phyloP scores from a whole-genome alignment of 208 protist species.

The Leishmania turanica region DNA sequence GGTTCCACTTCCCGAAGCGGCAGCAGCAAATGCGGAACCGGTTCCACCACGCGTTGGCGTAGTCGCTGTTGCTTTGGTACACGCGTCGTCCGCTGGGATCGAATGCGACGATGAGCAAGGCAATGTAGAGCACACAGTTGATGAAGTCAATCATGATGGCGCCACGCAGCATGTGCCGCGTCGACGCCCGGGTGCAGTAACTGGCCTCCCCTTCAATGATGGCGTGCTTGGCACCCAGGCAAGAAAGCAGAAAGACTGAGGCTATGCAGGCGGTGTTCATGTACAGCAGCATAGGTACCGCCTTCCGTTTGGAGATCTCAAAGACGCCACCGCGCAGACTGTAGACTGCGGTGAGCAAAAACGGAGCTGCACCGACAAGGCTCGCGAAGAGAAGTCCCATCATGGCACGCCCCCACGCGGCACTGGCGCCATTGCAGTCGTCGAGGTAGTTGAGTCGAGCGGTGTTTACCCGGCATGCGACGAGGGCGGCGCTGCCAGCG shows the following conservation, averaged over 20 bases:
- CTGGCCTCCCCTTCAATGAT: slow-evolving; percentile 39
- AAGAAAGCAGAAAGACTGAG: slow-evolving; percentile 31
- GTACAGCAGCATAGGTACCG: slow-evolving; percentile 67
- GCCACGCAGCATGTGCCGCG: slow-evolving; percentile 34
- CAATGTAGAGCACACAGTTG: slow-evolving; percentile 30
- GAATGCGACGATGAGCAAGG: slow-evolving; percentile 51
- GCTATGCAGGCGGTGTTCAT: slow-evolving; percentile 33
- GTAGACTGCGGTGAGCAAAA: slow-evolving; percentile 41
- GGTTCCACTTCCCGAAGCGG: slow-evolving; percentile 23
- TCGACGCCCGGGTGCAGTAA: slow-evolving; percentile 22
- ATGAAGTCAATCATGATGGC: slow-evolving; percentile 47
- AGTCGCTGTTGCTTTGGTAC: slow-evolving; percentile 54
- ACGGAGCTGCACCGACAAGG: slow-evolving; percentile 32
- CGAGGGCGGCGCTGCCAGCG: slow-evolving; percentile 21
- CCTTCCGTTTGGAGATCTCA: slow-evolving; percentile 59
- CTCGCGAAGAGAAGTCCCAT: slow-evolving; percentile 43
- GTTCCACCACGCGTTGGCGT: slow-evolving; percentile 64
- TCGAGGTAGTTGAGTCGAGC: slow-evolving; percentile 19
- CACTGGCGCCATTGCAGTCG: slow-evolving; percentile 6
- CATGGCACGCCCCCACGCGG: slow-evolving; percentile 22
- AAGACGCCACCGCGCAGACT: slow-evolving; percentile 74
- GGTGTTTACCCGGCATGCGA: slow-evolving; percentile 16
- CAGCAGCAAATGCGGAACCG: slow-evolving; percentile 73
- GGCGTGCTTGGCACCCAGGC: slow-evolving; percentile 38
- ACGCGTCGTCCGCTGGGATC: slow-evolving; percentile 50